A percentile compares a stretch with the other conserved stretches of the same genome.
These are phyloP conservation scores for Phaeosphaeria sp. DNA, from an alignment of 2,329 filamentous ascomycete genomes.

Conservation along the genomic window DNA sequence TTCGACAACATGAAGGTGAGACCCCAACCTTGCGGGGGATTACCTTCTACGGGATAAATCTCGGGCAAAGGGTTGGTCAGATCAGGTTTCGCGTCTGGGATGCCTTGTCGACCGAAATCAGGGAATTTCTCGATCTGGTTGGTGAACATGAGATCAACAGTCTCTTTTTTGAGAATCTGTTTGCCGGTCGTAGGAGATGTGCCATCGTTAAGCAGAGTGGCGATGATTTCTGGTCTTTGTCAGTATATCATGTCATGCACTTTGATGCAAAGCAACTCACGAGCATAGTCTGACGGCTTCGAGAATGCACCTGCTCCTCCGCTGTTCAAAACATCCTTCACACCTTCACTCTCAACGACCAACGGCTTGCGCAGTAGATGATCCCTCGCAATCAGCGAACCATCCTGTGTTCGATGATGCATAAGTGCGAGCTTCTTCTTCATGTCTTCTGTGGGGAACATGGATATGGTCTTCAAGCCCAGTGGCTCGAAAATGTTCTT, in stretches of 20 bases:
- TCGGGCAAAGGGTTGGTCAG: slow-evolving; percentile 59
- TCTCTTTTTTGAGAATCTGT: slow-evolving; percentile 62
- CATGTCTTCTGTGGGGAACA: slow-evolving; percentile 65
- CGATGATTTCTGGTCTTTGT: slow-evolving; percentile 60
- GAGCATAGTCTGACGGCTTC: slow-evolving; percentile 64
- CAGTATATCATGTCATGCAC: slow-evolving; percentile 7
- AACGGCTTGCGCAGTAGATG: slow-evolving; percentile 60
- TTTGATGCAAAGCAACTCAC: slow-evolving; percentile 50
- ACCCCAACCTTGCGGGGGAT: slow-evolving; percentile 68
- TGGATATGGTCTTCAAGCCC: slow-evolving; percentile 57
- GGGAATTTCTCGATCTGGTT: slow-evolving; percentile 66
- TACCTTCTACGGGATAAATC: slow-evolving; percentile 54
- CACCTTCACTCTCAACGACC: slow-evolving; percentile 50
- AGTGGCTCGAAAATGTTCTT: slow-evolving; percentile 55
- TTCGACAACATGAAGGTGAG: slow-evolving; percentile 63
- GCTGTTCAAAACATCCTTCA: slow-evolving; percentile 60
- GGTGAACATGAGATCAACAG: slow-evolving; percentile 69
- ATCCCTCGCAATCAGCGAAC: slow-evolving; percentile 49
- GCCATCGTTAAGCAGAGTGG: slow-evolving; percentile 69
- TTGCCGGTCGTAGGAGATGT: slow-evolving; percentile 62
- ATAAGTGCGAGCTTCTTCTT: slow-evolving; percentile 62
- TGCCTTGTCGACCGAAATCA: slow-evolving; percentile 55
- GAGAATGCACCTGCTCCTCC: slow-evolving; percentile 69
- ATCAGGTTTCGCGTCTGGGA: slow-evolving; percentile 58
- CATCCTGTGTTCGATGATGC: slow-evolving; percentile 59